Conservation (phyloP, 2,329 filamentous ascomycete genomes). For the Bipolaris cookei region DNA sequence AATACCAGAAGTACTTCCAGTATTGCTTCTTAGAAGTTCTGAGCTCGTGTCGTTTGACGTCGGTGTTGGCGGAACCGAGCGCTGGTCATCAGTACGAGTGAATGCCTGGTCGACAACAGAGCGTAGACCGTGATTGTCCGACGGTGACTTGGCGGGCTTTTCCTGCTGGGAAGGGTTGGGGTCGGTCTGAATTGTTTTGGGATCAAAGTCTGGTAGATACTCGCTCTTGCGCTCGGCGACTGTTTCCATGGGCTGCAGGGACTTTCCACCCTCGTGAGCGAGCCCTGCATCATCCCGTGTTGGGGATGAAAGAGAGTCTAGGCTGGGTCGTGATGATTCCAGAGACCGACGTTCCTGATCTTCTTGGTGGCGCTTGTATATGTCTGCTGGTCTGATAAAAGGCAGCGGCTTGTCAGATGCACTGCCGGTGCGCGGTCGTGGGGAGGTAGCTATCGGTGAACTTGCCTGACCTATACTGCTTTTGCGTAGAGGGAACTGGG, state of each 20-base stretch:
- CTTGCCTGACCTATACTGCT: constrained; percentile 62
- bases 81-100: constrained; percentile 63
- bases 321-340: constrained; percentile 63
- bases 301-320: constrained; percentile 57
- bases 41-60: constrained; percentile 53
- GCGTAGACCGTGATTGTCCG: constrained; percentile 40
- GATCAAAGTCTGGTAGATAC: constrained; percentile 57
- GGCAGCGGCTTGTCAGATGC: constrained; percentile 61
- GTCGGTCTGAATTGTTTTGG: constrained; percentile 14
- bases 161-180: constrained; percentile 15
- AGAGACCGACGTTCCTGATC: constrained; percentile 65
- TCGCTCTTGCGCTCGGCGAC: constrained; percentile 66
- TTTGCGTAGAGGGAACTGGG: constrained; percentile 65
- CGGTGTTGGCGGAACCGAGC: constrained; percentile 60
- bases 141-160: constrained; percentile 24
- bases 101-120: constrained; percentile 70
- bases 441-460: constrained; percentile 32
- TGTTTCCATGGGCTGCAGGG: constrained; percentile 54
- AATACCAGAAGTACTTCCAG: constrained; percentile 66
- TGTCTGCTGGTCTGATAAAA: constrained; percentile 76
- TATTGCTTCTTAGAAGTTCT: constrained; percentile 64
- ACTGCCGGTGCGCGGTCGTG: constrained; percentile 36
- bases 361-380: constrained; percentile 75
- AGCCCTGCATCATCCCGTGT: constrained; percentile 31
- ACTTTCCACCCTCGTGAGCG: constrained; percentile 30